phyloP scores from a whole-genome alignment of 305 asterid species.

The Coffea humblotiana region DNA sequence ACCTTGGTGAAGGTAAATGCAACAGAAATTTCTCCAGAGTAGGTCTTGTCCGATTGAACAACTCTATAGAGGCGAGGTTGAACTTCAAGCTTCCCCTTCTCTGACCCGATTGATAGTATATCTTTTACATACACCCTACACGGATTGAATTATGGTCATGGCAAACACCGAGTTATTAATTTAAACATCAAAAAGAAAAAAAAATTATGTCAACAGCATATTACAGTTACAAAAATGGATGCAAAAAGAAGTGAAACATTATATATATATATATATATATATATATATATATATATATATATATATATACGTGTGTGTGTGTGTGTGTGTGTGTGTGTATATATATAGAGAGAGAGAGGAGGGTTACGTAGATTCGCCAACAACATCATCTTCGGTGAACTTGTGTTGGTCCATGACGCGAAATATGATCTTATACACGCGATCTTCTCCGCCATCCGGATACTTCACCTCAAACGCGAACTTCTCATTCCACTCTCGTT shows the following conservation, averaged over 20 bases:
- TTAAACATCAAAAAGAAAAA: neutral
- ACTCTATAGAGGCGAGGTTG: conserved; percentile 11
- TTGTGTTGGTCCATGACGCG: conserved; percentile 24
- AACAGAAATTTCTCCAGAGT: conserved; percentile 22
- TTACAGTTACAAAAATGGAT: too few relatives aligned
- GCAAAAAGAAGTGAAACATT: too few relatives aligned
- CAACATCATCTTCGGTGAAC: neutral
- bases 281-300: too few relatives aligned
- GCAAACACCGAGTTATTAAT: too few relatives aligned
- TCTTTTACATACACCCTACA: conserved; percentile 25
- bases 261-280: too few relatives aligned
- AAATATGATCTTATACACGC: conserved; percentile 13
- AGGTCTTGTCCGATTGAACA: conserved; percentile 17
- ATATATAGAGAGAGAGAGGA: neutral
- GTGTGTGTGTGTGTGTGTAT: too few relatives aligned
- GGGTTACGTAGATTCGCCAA: conserved; percentile 18
- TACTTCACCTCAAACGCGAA: conserved; percentile 20
- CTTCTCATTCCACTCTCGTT: conserved; percentile 17
- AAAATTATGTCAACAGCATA: too few relatives aligned
- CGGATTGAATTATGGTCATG: neutral
- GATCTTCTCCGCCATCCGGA: conserved; percentile 17
- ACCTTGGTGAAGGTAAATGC: conserved; percentile 21
- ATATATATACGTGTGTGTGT: too few relatives aligned
- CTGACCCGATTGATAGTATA: conserved; percentile 14
- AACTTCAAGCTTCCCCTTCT: conserved; percentile 19